A percentile compares a stretch with the other conserved stretches of the same genome.
Conservation (phyloP, 495 filamentous ascomycete species). For the Beverwykella pulmonaria region DNA sequence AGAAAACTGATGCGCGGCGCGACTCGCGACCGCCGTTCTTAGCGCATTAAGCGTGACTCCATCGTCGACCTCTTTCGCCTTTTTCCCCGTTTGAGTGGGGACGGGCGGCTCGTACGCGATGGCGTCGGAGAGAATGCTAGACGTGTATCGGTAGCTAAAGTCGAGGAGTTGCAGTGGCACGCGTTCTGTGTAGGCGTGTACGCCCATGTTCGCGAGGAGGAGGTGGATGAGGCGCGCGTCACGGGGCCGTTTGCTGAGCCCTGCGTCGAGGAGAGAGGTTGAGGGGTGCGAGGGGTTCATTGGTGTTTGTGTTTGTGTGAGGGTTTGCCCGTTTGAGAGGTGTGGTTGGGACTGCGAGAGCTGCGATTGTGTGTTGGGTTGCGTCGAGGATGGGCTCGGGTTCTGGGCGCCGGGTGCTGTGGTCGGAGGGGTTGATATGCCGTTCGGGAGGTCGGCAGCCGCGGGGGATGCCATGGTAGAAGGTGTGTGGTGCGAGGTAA, state of each 20-base stretch:
- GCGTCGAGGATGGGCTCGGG: slow-evolving; percentile 34
- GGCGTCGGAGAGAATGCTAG: slow-evolving; percentile 66
- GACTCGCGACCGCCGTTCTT: slow-evolving; percentile 64
- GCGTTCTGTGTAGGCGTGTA: slow-evolving; percentile 87
- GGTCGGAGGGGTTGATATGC: slow-evolving; percentile 37
- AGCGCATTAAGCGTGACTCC: slow-evolving; percentile 60
- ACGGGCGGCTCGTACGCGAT: slow-evolving; percentile 59
- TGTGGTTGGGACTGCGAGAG: slow-evolving; percentile 26
- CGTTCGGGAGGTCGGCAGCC: slow-evolving; percentile 33
- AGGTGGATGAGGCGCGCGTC: slow-evolving; percentile 91
- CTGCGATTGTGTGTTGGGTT: slow-evolving; percentile 30
- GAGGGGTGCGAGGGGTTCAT: slow-evolving; percentile 47
- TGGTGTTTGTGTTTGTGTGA: slow-evolving; percentile 38
- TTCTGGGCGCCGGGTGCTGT: slow-evolving; percentile 25
- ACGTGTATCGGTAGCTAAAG: slow-evolving; percentile 87
- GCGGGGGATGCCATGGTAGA: slow-evolving; percentile 36
- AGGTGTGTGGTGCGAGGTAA: not conserved
- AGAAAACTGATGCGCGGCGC: slow-evolving; percentile 67
- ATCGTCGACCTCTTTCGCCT: slow-evolving; percentile 40
- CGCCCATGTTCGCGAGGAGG: slow-evolving; percentile 82
- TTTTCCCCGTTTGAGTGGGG: slow-evolving; percentile 26
- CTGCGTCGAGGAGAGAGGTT: slow-evolving; percentile 62
- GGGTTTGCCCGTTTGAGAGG: slow-evolving; percentile 37
- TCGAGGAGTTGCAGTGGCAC: slow-evolving; percentile 94
- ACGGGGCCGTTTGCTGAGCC: slow-evolving; percentile 71